Conservation (phyloP, 2,329 filamentous ascomycete genomes). For the Arachnopeziza araneosa region DNA sequence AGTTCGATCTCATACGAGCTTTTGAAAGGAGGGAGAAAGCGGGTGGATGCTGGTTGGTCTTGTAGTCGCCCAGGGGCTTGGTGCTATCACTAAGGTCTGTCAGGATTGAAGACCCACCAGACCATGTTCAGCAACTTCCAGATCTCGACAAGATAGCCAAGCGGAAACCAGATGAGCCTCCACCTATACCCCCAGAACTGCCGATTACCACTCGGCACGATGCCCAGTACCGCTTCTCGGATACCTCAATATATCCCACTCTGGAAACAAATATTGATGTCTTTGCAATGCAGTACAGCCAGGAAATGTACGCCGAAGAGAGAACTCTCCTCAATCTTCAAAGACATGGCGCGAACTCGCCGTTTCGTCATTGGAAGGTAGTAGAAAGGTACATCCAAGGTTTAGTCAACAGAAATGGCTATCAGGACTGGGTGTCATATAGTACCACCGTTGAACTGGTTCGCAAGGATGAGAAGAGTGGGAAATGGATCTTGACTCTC, state of each 20-base stretch:
- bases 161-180: constrained; percentile 44
- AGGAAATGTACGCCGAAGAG: constrained; percentile 34
- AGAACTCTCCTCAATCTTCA: constrained; percentile 36
- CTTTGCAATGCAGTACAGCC: constrained; percentile 53
- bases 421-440: constrained; percentile 47
- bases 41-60: too few species aligned
- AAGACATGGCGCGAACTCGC: constrained; percentile 50
- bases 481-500: constrained; percentile 49
- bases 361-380: constrained; percentile 56
- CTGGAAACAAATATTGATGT: constrained; percentile 61
- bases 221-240: constrained; percentile 41
- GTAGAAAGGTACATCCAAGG: constrained; percentile 49
- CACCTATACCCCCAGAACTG: constrained; percentile 41
- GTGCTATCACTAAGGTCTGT: constrained; percentile 39
- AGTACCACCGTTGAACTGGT: constrained; percentile 57
- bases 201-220: constrained; percentile 35
- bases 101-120: constrained; percentile 38
- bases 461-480: constrained; percentile 39
- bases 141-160: constrained; percentile 42
- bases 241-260: constrained; percentile 56
- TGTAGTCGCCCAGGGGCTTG: constrained; percentile 47
- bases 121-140: constrained; percentile 34
- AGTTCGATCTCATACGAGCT: constrained; percentile 53
- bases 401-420: constrained; percentile 47
- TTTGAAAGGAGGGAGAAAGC: constrained; percentile 51